A percentile compares a stretch with the other conserved stretches of the same genome.
phyloP scores from a whole-genome alignment of 495 filamentous ascomycete genomes.

The Hyaloscypha finlandica region DNA sequence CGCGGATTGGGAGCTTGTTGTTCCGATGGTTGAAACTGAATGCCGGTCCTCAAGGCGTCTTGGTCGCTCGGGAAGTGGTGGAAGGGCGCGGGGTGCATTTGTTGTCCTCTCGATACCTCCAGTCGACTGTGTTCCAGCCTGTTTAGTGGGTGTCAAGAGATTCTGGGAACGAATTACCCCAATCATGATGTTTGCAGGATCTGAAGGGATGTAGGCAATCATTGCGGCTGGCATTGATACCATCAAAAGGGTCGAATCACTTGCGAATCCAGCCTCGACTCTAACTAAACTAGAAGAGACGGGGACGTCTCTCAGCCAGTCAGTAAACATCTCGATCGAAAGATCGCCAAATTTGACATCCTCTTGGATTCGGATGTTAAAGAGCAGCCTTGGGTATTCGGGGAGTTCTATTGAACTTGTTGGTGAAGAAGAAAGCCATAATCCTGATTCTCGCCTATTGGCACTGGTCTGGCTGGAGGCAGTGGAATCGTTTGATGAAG shows the following conservation, averaged over 20 bases:
- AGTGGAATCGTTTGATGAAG: not conserved
- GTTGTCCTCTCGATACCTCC: no score
- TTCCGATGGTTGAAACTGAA: not conserved
- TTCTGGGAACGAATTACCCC: not conserved
- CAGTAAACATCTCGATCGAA: not conserved
- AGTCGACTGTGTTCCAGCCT: no score
- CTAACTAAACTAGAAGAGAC: not conserved
- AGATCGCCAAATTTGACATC: not conserved
- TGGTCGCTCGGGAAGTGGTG: no score
- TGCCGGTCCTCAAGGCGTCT: not conserved
- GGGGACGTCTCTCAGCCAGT: not conserved
- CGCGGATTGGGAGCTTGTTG: constrained; percentile 1
- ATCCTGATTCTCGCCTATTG: not conserved
- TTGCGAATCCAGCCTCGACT: constrained; percentile 1
- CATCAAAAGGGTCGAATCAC: not conserved
- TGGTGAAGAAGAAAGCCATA: not conserved
- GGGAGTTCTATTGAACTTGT: not conserved
- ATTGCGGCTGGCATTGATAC: not conserved
- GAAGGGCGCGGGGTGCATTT: no score
- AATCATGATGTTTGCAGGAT: constrained; percentile 3
- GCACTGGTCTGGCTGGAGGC: not conserved
- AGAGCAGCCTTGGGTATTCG: constrained; percentile 2
- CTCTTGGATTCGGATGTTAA: constrained; percentile 3
- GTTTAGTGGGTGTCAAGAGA: not conserved
- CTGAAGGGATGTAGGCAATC: not conserved